Conservation (phyloP, 495 filamentous ascomycete genomes). For the Opeltia flavorubescens region DNA sequence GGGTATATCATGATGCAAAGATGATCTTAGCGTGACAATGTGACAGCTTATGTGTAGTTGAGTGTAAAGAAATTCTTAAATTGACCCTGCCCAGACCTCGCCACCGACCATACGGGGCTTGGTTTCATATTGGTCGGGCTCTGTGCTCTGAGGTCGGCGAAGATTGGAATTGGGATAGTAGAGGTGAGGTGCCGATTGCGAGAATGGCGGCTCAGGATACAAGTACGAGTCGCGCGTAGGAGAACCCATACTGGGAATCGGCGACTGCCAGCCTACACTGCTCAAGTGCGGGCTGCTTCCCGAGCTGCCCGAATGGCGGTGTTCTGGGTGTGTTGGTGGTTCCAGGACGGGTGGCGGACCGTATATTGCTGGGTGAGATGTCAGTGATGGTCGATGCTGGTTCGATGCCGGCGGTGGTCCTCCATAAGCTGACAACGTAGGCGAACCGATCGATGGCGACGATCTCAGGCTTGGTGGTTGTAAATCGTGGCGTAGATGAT, state of each 20-base stretch:
- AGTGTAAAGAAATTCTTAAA: background rate
- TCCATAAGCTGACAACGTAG: constrained; percentile 42
- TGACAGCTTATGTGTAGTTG: no score
- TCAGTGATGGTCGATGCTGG: constrained; percentile 51
- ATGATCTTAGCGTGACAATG: no score
- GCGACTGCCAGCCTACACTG: constrained; percentile 60
- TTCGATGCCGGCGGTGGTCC: constrained; percentile 23
- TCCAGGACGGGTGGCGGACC: constrained; percentile 78
- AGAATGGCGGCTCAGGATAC: constrained; percentile 55
- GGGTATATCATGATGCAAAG: no score
- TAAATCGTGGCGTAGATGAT: constrained; percentile 67
- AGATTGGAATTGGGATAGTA: constrained; percentile 48
- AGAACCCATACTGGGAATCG: constrained; percentile 46
- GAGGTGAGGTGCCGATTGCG: constrained; percentile 50
- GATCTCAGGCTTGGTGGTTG: constrained; percentile 59
- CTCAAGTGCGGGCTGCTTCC: constrained; percentile 60
- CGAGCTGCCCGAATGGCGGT: constrained; percentile 47
- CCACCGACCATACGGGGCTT: constrained; percentile 32
- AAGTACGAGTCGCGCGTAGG: constrained; percentile 47
- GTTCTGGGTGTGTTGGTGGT: constrained; percentile 67
- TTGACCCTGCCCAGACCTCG: constrained; percentile 2
- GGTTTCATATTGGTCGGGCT: constrained; percentile 54
- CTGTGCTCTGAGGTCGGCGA: constrained; percentile 54
- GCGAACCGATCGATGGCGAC: constrained; percentile 48
- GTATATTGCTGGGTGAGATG: constrained; percentile 69